Conservation (phyloP, 2,329 filamentous ascomycete species). For the Bretziella fagacearum region DNA sequence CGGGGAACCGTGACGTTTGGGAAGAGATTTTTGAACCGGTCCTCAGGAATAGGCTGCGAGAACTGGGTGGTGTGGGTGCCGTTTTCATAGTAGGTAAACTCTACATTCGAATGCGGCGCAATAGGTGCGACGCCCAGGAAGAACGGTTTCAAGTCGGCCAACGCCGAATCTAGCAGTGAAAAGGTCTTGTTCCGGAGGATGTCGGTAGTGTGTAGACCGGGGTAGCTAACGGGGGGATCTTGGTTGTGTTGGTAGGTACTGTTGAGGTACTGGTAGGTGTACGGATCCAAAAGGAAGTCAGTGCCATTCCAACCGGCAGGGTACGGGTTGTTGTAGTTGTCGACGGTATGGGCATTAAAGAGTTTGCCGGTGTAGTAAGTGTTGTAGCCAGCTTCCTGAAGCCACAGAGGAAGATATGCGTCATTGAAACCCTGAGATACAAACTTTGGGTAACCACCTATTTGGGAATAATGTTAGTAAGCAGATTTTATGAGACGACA, state of each 20-base stretch:
- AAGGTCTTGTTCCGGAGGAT: conserved; percentile 33
- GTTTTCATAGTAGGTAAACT: conserved; percentile 17
- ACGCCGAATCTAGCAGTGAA: conserved; percentile 35
- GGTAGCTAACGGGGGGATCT: conserved; percentile 33
- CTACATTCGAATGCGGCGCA: conserved; percentile 21
- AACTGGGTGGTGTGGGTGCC: conserved; percentile 17
- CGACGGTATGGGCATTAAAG: conserved; percentile 32
- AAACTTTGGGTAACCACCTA: conserved; percentile 32
- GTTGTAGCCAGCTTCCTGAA: conserved; percentile 33
- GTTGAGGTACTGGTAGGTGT: conserved; percentile 52
- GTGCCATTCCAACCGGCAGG: conserved; percentile 40
- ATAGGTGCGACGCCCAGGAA: conserved; percentile 38
- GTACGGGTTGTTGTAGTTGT: conserved; percentile 34
- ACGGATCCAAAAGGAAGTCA: conserved; percentile 43
- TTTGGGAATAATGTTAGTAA: background rate
- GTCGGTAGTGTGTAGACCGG: conserved; percentile 36
- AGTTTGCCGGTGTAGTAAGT: conserved; percentile 40
- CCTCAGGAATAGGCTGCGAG: conserved; percentile 25
- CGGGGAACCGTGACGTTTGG: conserved; percentile 40
- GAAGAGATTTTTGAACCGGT: conserved; percentile 45
- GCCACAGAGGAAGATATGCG: conserved; percentile 33
- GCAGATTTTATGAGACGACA: conserved; percentile 14
- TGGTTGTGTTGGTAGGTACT: conserved; percentile 44
- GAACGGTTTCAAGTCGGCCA: conserved; percentile 31
- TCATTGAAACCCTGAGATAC: conserved; percentile 32